Evolutionary conservation across 768 basidiomycete species (phyloP), one percentile per base, ranked within the genome.

Genomic region (Boletales sp.): DNA sequence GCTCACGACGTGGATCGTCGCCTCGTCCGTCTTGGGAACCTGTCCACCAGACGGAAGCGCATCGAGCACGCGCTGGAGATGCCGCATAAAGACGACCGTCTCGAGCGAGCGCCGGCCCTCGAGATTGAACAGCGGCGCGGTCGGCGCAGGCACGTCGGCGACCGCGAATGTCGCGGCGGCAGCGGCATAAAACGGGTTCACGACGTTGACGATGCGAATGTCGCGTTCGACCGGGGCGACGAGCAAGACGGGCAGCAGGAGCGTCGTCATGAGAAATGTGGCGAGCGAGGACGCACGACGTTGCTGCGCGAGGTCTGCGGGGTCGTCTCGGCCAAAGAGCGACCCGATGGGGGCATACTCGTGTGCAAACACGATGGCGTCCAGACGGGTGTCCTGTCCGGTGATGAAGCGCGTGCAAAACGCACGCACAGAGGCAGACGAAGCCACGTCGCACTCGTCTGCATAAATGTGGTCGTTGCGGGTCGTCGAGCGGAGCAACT

Each of bases 161-260:
- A 21, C 21, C 4, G 21, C 21, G 4, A 21, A 21, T 21, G 21
- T 21, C 21, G 21, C 21, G 21, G 21, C 21, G 2, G 21, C 21
- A 21, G 21, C 90, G 2, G 91, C 84, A 58, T 95, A 96, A 57
- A 91, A 90, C 3, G 92, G 92, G 51, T 93, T 92, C 62, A 94
- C 79, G 36, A 93, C 75, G 49, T 84, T 84, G 63, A 97, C 73
- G 55, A 96, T 80, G n/a, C 94, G 86, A 37, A 96, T 90, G 55
- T 94, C 90, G 33, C 93, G 79, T 63, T 94, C 93, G n/a, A 78
- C 74, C 14, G 93, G 92, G 0, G 89, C 86, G 21, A 87, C 82
- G 14, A 96, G 81, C 4, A 95, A 72, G 28, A 80, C 75, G 3
- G 93, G 92, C 0, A 95, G 77, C 0, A 96, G 75, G 7, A 90